Base-by-base conservation (phyloP, 176 grass and related monocot species). In the Alopecurus myosuroides region DNA sequence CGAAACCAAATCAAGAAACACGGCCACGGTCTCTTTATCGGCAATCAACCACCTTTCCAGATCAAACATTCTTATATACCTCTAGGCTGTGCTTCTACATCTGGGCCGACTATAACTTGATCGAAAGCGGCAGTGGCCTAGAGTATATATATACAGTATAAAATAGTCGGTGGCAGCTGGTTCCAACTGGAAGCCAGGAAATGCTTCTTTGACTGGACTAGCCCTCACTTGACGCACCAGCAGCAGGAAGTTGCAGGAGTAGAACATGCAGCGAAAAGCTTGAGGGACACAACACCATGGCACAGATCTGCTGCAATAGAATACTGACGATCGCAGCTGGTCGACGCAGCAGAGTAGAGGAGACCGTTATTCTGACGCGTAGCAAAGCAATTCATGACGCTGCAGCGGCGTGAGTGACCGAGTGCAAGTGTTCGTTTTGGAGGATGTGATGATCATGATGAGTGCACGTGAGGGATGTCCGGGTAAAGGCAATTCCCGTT, bases 141-240 rank as follows among this genome's bases (percentile, higher is more conserved):
- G n/a, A n/a, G n/a, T n/a, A n/a, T n/a, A n/a, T n/a, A n/a, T n/a
- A n/a, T n/a, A n/a, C n/a, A n/a, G n/a, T n/a, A n/a, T n/a, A 87
- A 48, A 84, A 80, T 84, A 87, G 75, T 50, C 49, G 23, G 58
- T 76, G 80, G 33, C 76, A 87, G 89, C 89, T 87, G 89, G 81
- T 20, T 60, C 85, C 85, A 80, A 84, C 85, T 33, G 65, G 23
- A 39, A 63, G 84, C 64, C 52, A 25, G 5, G 74, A 34, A 36
- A 78, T 64, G 37, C 75, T 61, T 61, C 17, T 87, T 91, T 91
- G 81, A 87, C 89, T 62, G 64, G 57, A 76, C 30, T 33, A 5
- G 14, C 61, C 9, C 61, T 64, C 55, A 34, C 60, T 61, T 28
- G 26, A 46, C 49, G 56, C 40, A 26, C 14, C 50, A 49, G 31